Percentiles rank a stretch among this genome's conserved stretches.
Evolutionary conservation across 2,329 filamentous ascomycete genomes (phyloP).

Genomic region (Fusarium miscanthi): DNA sequence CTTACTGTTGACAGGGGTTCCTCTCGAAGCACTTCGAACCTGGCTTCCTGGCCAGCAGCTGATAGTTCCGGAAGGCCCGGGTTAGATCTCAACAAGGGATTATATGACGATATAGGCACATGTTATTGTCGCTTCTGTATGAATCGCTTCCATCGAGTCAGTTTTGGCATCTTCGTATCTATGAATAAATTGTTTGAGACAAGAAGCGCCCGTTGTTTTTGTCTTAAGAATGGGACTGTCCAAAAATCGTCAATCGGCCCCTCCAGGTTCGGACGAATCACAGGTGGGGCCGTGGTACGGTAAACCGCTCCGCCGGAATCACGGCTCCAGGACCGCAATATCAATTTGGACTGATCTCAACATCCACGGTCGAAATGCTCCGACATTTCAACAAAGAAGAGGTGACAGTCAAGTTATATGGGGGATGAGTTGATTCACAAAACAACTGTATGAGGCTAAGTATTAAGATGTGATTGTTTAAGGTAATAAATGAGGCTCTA

Average conservation of each 20-base stretch:
- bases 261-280: background rate
- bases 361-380: background rate
- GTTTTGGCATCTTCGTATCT: background rate
- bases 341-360: background rate
- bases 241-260: conserved; percentile 3
- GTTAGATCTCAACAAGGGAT: background rate
- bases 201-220: background rate
- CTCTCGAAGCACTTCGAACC: background rate
- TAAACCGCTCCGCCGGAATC: conserved; percentile 8
- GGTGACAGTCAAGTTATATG: background rate
- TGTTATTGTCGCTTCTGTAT: background rate
- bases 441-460: no score
- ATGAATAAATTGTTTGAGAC: conserved; percentile 1
- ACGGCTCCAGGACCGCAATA: background rate
- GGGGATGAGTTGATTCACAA: background rate
- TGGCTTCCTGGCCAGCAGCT: background rate
- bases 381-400: background rate
- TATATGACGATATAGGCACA: conserved; percentile 3
- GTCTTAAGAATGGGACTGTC: background rate
- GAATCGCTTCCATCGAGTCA: background rate
- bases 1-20: background rate
- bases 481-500: no score
- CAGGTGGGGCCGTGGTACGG: conserved; percentile 11
- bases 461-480: background rate
- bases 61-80: background rate